Conservation (phyloP, 1,284 basidiomycete species). For the Porogramme epimiltina region DNA sequence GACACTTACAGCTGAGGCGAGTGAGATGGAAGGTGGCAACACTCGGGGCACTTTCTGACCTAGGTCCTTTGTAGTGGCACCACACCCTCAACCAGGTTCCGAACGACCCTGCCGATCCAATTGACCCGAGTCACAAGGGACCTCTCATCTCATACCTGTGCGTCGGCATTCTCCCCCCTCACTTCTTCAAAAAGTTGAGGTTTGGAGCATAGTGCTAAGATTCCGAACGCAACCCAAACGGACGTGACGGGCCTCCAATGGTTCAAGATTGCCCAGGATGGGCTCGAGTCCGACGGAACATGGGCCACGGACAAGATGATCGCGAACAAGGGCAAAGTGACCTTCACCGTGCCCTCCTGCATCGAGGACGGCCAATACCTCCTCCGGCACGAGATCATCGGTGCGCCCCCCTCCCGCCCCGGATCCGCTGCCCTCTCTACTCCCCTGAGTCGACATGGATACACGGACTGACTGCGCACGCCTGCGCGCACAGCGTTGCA, state of each 20-base stretch:
- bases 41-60: not conserved
- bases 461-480: not conserved
- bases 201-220: conserved; percentile 38
- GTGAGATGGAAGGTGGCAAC: not conserved
- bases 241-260: conserved; percentile 52
- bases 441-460: too few species aligned
- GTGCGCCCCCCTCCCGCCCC: conserved; percentile 30
- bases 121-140: conserved; percentile 54
- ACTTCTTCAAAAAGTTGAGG: not conserved
- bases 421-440: conserved; percentile 56
- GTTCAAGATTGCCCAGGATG: conserved; percentile 52
- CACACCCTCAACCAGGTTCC: conserved; percentile 24
- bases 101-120: conserved; percentile 48
- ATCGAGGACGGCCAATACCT: conserved; percentile 53
- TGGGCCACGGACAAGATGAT: conserved; percentile 54
- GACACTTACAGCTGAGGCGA: conserved; percentile 46
- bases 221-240: conserved; percentile 45
- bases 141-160: conserved; percentile 58
- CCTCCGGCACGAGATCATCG: conserved; percentile 55
- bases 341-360: conserved; percentile 52
- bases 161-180: conserved; percentile 6
- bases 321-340: conserved; percentile 53
- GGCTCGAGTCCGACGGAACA: conserved; percentile 34
- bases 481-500: conserved; percentile 41
- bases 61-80: conserved; percentile 10